Conservation (phyloP, 2,329 filamentous ascomycete species). For the Thermothelomyces thermophilus region DNA sequence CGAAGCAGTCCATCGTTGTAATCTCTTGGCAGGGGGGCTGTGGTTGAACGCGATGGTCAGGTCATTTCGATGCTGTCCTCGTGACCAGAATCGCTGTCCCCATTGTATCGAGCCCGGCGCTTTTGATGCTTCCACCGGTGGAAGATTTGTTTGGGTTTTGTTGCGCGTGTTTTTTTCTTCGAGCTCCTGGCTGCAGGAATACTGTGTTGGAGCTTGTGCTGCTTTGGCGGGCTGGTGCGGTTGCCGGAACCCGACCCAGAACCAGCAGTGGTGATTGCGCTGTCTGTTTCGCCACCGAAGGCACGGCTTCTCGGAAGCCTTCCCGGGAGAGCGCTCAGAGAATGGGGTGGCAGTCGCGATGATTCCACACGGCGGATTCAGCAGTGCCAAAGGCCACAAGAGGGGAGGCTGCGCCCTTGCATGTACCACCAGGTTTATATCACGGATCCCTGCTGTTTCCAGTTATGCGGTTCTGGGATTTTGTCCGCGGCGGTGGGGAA, state of each 20-base stretch:
- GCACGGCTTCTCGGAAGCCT: background rate
- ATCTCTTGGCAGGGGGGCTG: too few relatives aligned
- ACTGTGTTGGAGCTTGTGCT: too few relatives aligned
- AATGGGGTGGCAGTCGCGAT: slow-evolving; percentile 24
- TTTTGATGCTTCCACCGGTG: background rate
- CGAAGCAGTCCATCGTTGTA: too few relatives aligned
- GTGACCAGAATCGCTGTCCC: slow-evolving; percentile 12
- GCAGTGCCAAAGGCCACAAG: slow-evolving; percentile 20
- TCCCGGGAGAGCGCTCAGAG: slow-evolving; percentile 20
- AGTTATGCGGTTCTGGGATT: too few relatives aligned
- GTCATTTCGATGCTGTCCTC: slow-evolving; percentile 19
- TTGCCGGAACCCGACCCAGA: background rate
- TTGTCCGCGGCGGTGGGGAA: too few relatives aligned
- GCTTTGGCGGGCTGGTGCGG: too few relatives aligned
- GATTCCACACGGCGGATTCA: slow-evolving; percentile 23
- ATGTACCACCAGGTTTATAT: too few relatives aligned
- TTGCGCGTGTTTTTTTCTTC: background rate
- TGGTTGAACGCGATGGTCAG: slow-evolving; percentile 10
- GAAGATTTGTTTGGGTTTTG: background rate
- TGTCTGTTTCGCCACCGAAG: slow-evolving; percentile 14
- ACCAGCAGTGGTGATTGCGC: slow-evolving; percentile 8
- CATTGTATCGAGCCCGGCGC: background rate
- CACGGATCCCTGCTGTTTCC: too few relatives aligned
- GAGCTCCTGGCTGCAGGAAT: background rate
- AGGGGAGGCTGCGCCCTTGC: slow-evolving; percentile 13